Base-by-base conservation (phyloP, 257 asterid genomes). In the Gentiana dahurica region DNA sequence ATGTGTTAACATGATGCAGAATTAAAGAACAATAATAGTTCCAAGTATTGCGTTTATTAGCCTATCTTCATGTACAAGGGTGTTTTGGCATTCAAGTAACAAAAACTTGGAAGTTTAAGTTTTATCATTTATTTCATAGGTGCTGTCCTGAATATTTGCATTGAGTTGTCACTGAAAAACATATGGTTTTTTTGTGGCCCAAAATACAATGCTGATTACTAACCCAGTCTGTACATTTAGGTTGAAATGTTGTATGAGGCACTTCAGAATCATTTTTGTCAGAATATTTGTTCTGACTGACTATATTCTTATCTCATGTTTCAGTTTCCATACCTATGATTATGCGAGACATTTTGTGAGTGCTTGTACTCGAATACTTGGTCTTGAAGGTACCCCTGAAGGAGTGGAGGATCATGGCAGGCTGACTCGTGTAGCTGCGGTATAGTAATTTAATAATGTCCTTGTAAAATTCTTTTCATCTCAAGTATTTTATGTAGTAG, bases 361-460 rank as follows among this genome's bases (percentile, higher is more conserved):
- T 71, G 94, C 97, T 33, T 89, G 97, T 60, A 83, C 97, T 66
- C 95, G 97, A 70, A 89, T 89, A 65, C 92, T 89, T 58, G 97
- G 94, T 65, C 83, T 89, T 59, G 97, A 89, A 83, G 97, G 97
- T 66, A 89, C 94, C 65, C 95, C 95, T 53, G 95, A 85, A 71
- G 97, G 97, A 60, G 97, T 89, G 63, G 97, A 89, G 79, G 94
- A 86, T 76, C 97, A 89, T 73, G 97, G 94, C 62, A 84, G 89
- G 79, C 76, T 85, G 56, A 89, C 97, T 71, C 97, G 95, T 72
- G 97, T 89, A 50, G 97, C 97, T 70, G 97, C 94, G 74, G 97
- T 89, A 80, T 62, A 66, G 52, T 67, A 53, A 34, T 49, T 60
- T 68, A 55, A 11, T 24, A 24, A 24, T 0, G 24, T 24, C 24